Base-by-base conservation (phyloP, 164 flowering plant genomes). In the Liriodendron chinense region DNA sequence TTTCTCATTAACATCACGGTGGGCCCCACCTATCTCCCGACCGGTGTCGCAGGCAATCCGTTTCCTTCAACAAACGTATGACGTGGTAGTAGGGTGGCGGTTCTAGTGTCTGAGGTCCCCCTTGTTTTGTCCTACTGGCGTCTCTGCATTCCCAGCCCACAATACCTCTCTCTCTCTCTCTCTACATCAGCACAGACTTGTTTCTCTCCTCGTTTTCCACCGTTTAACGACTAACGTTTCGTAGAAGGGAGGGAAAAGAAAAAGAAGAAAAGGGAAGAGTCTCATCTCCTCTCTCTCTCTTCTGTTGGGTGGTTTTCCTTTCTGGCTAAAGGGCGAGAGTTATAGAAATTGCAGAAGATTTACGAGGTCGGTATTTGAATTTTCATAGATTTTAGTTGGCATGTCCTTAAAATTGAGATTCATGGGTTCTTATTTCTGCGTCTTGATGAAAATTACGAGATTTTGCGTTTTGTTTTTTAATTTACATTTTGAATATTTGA, bases 91-190 rank as follows among this genome's bases (percentile, higher is more conserved):
- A 0, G 18, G 20, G 63, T 75, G 78, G 75, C 66, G 49, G 78
- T 71, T 71, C 18, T 12, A 26, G 71, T 18, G 72, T 49, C 43
- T 72, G 69, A 79, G 81, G 69, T 61, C 21, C 21, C 65, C 34
- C 75, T 61, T 64, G 28, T 2, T 73, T 80, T 76, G 79, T 76
- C 82, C 74, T 70, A 69, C 76, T 76, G 77, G 72, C 78, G 53
- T 73, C 7, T 24, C 57, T 53, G 53, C 64, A 8, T 61, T 22
- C 50, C 8, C 0, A 16, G 20, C 56, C 22, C 48, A 43, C n/a
- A 26, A 24, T 16, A 13, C 71, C 16, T 64, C 66, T 62, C 73
- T 24, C 26, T 23, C 47, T 22, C 2, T 20, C 65, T 56, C 47
- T 68, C 48, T 72, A 28, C 65, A 22, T 67, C 26, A 1, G 18